phyloP scores from a whole-genome alignment of 2,329 filamentous ascomycete genomes.

The Aureobasidium mangrovei region DNA sequence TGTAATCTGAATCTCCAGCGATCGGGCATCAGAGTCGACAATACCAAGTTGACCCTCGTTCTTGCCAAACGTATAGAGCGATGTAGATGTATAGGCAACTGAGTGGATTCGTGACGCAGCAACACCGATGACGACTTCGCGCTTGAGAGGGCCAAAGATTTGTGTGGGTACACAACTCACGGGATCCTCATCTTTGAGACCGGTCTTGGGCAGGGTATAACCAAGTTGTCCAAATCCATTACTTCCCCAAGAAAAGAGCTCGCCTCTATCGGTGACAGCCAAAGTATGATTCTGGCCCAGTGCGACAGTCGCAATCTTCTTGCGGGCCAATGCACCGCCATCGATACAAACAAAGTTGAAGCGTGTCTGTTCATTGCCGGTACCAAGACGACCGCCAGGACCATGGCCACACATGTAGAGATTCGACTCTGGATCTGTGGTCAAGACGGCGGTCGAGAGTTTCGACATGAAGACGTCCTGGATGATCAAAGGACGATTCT shows the following conservation, averaged over 20 bases:
- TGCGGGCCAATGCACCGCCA: slow-evolving; percentile 61
- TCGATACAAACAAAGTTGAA: slow-evolving; percentile 81
- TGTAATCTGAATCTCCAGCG: slow-evolving; percentile 69
- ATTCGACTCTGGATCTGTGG: slow-evolving; percentile 78
- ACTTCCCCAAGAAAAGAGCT: slow-evolving; percentile 89
- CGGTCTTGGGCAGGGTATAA: slow-evolving; percentile 62
- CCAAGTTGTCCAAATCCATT: slow-evolving; percentile 81
- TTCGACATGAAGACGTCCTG: slow-evolving; percentile 85
- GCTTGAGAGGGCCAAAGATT: slow-evolving; percentile 84
- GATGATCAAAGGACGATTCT: slow-evolving; percentile 63
- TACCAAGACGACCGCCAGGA: slow-evolving; percentile 77
- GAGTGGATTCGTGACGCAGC: slow-evolving; percentile 89
- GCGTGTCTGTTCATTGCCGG: slow-evolving; percentile 80
- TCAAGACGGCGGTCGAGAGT: slow-evolving; percentile 80
- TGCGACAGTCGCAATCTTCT: slow-evolving; percentile 66
- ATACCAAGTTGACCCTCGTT: slow-evolving; percentile 90
- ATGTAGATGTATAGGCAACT: slow-evolving; percentile 71
- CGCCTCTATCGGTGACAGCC: slow-evolving; percentile 75
- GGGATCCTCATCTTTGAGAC: slow-evolving; percentile 68
- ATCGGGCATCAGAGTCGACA: slow-evolving; percentile 90
- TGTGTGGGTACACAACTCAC: slow-evolving; percentile 75
- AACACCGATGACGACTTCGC: slow-evolving; percentile 69
- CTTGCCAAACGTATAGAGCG: slow-evolving; percentile 88
- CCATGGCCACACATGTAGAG: slow-evolving; percentile 90
- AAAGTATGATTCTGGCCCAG: slow-evolving; percentile 88